Percentiles rank a stretch among this genome's conserved stretches.
Evolutionary conservation across 306 rosid genomes (phyloP).

Genomic region (Abrus pulchellus): DNA sequence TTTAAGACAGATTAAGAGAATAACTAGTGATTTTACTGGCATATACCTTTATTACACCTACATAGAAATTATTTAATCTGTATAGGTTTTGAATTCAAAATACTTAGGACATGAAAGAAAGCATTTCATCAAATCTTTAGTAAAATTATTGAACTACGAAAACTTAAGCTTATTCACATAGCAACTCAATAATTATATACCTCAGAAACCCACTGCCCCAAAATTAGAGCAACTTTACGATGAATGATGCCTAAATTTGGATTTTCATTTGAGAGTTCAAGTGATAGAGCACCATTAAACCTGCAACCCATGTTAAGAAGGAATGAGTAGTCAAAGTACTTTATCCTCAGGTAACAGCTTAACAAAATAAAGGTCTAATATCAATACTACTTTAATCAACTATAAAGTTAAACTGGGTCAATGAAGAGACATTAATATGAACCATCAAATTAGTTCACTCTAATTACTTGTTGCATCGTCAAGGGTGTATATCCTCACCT

Average conservation of each 20-base stretch:
- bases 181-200: slow-evolving; percentile 56
- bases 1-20: slow-evolving; percentile 36
- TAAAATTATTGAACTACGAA: slow-evolving; percentile 37
- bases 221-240: slow-evolving; percentile 88
- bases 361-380: slow-evolving; percentile 34
- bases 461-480: neutral
- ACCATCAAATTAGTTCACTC: slow-evolving; percentile 27
- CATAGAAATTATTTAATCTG: slow-evolving; percentile 22
- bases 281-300: slow-evolving; percentile 95
- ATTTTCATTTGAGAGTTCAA: slow-evolving; percentile 90
- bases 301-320: slow-evolving; percentile 59
- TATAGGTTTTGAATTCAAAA: slow-evolving; percentile 29
- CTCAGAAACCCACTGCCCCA: slow-evolving; percentile 99
- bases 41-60: neutral
- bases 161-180: slow-evolving; percentile 25
- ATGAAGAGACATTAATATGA: slow-evolving; percentile 41
- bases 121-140: slow-evolving; percentile 25
- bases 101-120: slow-evolving; percentile 13
- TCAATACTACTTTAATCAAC: slow-evolving; percentile 18
- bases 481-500: slow-evolving; percentile 16
- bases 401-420: slow-evolving; percentile 15
- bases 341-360: slow-evolving; percentile 18
- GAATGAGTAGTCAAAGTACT: slow-evolving; percentile 34
- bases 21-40: slow-evolving; percentile 7
- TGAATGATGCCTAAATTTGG: slow-evolving; percentile 85